Evolutionary conservation across 108 stramenopile genomes (phyloP), one percentile per base, ranked within the genome.

Genomic region (Nitzschia inconspicua): DNA sequence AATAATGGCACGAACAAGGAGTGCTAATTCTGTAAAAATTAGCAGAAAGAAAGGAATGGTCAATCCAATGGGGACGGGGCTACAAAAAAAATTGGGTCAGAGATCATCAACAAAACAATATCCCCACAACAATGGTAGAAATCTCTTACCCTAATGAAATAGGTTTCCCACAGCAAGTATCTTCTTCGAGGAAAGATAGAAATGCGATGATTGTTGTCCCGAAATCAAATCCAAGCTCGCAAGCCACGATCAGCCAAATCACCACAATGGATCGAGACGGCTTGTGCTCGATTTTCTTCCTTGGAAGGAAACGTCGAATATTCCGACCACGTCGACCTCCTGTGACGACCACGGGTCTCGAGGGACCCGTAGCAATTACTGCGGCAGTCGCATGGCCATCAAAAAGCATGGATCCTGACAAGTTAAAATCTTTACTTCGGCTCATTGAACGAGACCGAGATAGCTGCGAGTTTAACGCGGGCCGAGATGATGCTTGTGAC

Each of bases 151-250:
- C 67, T 37, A 60, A 37, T 41, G 41, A 23, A 6, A 68, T 51
- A 3, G 24, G 44, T 47, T 68, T 27, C 8, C 47, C 57, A 30
- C 67, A 68, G 44, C 67, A 68, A 36, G 41, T 36, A 44, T 29
- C 48, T 14, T 58, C 58, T 6, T 59, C 31, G 14, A 68, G 7
- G 23, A 68, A 30, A 5, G 47, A 22, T 31, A 23, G 18, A 42
- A 68, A 68, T 32, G 67, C 47, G 52, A 68, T 68, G 35, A 68
- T 68, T 4, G 67, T 68, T 14, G 67, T 51, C 20, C 24, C 58
- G 26, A 68, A 42, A 44, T 68, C 67, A 47, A 68, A 60, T 1
- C 13, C 48, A 3, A 68, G 27, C 32, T 68, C 67, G 26, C 58
- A 57, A 6, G 32, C 37, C 24, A 68, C 58, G 3, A 68, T 30